Percentiles rank a stretch among this genome's conserved stretches.
phyloP scores from a whole-genome alignment of 768 basidiomycete species.

The Lentinus tigrinus region DNA sequence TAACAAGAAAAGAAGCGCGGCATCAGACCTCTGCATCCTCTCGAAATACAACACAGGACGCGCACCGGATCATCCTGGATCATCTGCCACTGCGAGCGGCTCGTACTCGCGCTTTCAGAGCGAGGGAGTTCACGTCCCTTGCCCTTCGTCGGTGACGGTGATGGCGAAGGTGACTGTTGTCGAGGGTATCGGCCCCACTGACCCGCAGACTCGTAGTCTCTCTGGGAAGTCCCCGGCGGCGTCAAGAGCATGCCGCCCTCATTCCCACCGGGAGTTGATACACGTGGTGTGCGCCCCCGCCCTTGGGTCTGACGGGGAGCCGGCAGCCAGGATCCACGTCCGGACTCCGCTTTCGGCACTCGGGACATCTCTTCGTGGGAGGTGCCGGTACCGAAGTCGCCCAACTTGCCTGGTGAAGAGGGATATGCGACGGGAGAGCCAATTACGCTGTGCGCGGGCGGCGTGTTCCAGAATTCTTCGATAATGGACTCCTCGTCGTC shows the following conservation, averaged over 20 bases:
- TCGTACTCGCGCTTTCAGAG: not conserved
- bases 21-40: not conserved
- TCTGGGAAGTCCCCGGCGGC: conserved; percentile 19
- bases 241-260: conserved; percentile 15
- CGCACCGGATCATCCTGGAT: conserved; percentile 19
- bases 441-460: not conserved
- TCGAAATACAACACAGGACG: not conserved
- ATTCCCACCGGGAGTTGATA: conserved; percentile 12
- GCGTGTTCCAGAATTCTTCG: conserved; percentile 4
- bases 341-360: not conserved
- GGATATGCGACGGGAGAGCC: not conserved
- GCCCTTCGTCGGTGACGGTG: conserved; percentile 10
- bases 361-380: not conserved
- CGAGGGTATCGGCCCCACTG: conserved; percentile 6
- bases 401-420: not conserved
- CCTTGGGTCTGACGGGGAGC: conserved; percentile 11
- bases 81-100: conserved; percentile 9
- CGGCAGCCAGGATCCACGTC: not conserved
- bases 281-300: not conserved
- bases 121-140: not conserved
- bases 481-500: conserved; percentile 9
- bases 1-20: conserved; percentile 7
- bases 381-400: not conserved
- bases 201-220: not conserved
- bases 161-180: not conserved